Percentiles rank a stretch among this genome's conserved stretches.
phyloP scores from a whole-genome alignment of 345 rosid genomes.

The Eucalyptus regnans region DNA sequence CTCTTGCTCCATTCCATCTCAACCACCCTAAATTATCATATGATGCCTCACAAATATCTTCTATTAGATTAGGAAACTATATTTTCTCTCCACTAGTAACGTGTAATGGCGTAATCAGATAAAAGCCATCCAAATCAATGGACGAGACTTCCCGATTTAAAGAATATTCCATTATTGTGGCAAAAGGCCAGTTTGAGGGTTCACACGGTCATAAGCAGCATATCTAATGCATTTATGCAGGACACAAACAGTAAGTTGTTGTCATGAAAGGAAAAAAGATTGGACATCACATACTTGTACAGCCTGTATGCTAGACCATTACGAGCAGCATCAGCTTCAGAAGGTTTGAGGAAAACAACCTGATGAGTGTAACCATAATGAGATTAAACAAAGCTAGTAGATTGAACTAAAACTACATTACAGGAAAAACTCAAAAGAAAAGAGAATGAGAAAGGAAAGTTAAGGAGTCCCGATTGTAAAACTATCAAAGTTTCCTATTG shows the following conservation, averaged over 20 bases:
- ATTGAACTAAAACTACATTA: neutral
- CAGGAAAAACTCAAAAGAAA: neutral
- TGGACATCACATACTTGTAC: conserved; percentile 61
- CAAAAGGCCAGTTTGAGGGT: neutral
- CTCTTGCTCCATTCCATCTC: neutral
- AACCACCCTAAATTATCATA: neutral
- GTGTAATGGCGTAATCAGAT: neutral
- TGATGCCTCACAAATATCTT: neutral
- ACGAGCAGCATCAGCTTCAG: conserved; percentile 81
- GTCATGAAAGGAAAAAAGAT: neutral
- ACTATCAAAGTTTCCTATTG: neutral
- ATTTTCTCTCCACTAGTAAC: neutral
- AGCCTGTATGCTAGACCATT: conserved; percentile 82
- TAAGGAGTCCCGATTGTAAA: neutral
- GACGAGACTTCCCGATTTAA: neutral
- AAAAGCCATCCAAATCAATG: neutral
- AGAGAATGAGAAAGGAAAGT: neutral
- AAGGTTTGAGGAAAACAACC: conserved; percentile 82
- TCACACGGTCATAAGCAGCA: neutral
- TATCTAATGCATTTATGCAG: neutral
- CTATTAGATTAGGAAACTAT: neutral
- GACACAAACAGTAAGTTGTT: neutral
- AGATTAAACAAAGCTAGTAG: neutral
- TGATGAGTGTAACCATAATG: conserved; percentile 12
- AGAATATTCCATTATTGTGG: neutral